These are phyloP conservation scores for Sphaerobolus stellatus DNA, from an alignment of 1,284 basidiomycete genomes.

Conservation along the genomic window DNA sequence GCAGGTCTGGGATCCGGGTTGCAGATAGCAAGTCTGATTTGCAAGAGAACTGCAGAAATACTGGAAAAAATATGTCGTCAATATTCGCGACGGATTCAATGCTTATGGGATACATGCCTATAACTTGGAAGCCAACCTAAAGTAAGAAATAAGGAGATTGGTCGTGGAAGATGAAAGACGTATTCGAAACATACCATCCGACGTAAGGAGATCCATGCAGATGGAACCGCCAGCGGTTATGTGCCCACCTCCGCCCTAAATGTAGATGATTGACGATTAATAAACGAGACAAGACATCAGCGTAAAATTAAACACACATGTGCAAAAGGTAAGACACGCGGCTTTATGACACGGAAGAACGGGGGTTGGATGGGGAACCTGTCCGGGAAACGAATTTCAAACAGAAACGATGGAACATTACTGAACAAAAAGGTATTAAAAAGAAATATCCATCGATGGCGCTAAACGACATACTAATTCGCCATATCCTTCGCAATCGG, in stretches of 20 bases:
- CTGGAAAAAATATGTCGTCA: slow-evolving; percentile 29
- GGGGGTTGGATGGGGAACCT: slow-evolving; percentile 58
- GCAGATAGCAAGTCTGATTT: slow-evolving; percentile 62
- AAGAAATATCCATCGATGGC: too few relatives aligned
- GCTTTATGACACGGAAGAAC: slow-evolving; percentile 62
- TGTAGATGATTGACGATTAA: background rate
- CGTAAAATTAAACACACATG: slow-evolving; percentile 32
- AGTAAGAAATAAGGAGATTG: background rate
- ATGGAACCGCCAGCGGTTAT: slow-evolving; percentile 65
- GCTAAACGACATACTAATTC: slow-evolving; percentile 37
- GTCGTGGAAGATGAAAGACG: background rate
- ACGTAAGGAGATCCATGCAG: slow-evolving; percentile 65
- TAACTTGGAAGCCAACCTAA: slow-evolving; percentile 65
- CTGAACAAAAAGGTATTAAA: slow-evolving; percentile 17
- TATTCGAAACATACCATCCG: slow-evolving; percentile 44
- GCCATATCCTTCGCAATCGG: slow-evolving; percentile 57
- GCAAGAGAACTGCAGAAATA: slow-evolving; percentile 58
- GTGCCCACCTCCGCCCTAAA: slow-evolving; percentile 59
- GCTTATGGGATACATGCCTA: slow-evolving; percentile 35
- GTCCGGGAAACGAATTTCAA: slow-evolving; percentile 62
- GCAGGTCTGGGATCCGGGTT: slow-evolving; percentile 59
- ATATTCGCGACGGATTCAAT: slow-evolving; percentile 1
- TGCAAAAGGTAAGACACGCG: slow-evolving; percentile 59
- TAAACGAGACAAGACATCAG: background rate
- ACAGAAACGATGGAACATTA: slow-evolving; percentile 58